These are phyloP conservation scores for Rhizophagus sp. DNA, from an alignment of 192 early-diverging fungal species.

Conservation along the genomic window DNA sequence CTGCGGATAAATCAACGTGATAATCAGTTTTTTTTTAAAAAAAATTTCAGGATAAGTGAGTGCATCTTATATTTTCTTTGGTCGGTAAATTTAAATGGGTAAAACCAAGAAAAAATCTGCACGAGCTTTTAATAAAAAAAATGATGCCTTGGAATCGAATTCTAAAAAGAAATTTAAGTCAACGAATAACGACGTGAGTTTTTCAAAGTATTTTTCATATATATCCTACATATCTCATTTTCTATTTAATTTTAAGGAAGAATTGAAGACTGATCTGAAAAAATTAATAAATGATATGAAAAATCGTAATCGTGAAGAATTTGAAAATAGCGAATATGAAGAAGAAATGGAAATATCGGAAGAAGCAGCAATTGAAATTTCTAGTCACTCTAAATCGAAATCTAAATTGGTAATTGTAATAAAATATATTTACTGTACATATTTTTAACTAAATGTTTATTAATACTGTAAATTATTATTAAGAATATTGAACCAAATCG, in stretches of 20 bases:
- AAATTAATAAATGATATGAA: background rate
- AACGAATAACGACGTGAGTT: no score
- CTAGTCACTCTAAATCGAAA: background rate
- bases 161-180: no score
- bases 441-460: background rate
- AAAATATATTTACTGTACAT: background rate
- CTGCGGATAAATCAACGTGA: no score
- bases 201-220: no score
- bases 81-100: no score
- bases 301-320: background rate
- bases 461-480: background rate
- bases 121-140: no score
- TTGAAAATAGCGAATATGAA: background rate
- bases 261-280: background rate
- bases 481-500: conserved; percentile 10
- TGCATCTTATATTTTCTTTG: no score
- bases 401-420: background rate
- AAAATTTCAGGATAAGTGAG: no score
- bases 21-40: no score
- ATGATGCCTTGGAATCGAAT: no score
- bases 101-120: no score
- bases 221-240: background rate
- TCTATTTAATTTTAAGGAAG: background rate
- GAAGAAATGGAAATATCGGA: background rate
- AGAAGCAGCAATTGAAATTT: no score